Percentiles rank a stretch among this genome's conserved stretches.
These are phyloP conservation scores for Malus hybrid DNA, from an alignment of 331 rosid species.

Conservation along the genomic window DNA sequence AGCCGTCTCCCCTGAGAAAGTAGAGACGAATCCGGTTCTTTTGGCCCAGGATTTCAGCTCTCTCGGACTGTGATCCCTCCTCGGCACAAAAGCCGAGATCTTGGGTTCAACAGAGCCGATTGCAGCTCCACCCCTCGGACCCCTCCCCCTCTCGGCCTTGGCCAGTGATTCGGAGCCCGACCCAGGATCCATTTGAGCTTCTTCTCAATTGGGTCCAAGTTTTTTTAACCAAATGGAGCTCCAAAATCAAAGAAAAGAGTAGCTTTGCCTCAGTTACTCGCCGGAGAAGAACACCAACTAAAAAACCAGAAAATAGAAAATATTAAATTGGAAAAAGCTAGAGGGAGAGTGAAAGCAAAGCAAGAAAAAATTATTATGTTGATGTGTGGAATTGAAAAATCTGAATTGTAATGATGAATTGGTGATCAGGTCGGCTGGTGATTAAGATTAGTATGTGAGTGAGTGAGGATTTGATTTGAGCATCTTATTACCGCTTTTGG, in stretches of 20 bases:
- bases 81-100: slow-evolving; percentile 62
- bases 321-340: not conserved
- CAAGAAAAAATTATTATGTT: slow-evolving; percentile 8
- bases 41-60: slow-evolving; percentile 87
- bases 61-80: slow-evolving; percentile 58
- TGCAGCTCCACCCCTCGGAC: slow-evolving; percentile 29
- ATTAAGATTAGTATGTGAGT: not conserved
- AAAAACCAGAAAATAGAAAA: not conserved
- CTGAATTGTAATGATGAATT: slow-evolving; percentile 13
- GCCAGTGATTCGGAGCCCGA: slow-evolving; percentile 28
- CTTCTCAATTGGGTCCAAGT: slow-evolving; percentile 12
- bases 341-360: slow-evolving; percentile 37
- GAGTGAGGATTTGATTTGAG: not conserved
- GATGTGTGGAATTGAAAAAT: not conserved
- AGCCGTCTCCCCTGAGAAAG: slow-evolving; percentile 59
- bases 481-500: too few relatives aligned
- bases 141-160: slow-evolving; percentile 15
- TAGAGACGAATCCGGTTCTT: slow-evolving; percentile 86
- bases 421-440: not conserved
- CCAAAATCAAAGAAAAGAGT: slow-evolving; percentile 6
- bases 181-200: slow-evolving; percentile 45
- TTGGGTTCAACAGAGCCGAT: slow-evolving; percentile 20
- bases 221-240: slow-evolving; percentile 12
- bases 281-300: not conserved
- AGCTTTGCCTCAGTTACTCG: slow-evolving; percentile 8